Evolutionary conservation across 768 basidiomycete genomes (phyloP).

Genomic region (Xanthoconium purpureum): DNA sequence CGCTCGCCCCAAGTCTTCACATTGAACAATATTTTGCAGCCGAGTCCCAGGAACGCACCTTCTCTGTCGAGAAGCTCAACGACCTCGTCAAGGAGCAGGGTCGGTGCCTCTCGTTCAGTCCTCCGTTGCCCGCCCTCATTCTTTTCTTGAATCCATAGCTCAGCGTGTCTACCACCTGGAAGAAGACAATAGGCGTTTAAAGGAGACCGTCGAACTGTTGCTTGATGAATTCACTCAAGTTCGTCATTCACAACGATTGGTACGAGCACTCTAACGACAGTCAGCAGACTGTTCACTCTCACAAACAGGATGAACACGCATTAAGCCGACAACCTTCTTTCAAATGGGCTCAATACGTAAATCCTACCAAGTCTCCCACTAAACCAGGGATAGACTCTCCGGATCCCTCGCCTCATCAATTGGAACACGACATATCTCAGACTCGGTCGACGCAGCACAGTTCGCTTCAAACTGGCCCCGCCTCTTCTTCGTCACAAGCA

Average conservation of each 20-base stretch:
- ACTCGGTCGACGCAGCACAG: slow-evolving; percentile 29
- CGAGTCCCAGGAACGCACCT: slow-evolving; percentile 52
- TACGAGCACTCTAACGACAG: slow-evolving; percentile 8
- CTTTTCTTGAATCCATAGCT: slow-evolving; percentile 41
- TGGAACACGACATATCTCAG: slow-evolving; percentile 62
- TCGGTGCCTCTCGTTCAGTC: slow-evolving; percentile 29
- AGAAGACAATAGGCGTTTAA: slow-evolving; percentile 72
- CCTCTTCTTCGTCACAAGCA: slow-evolving; percentile 33
- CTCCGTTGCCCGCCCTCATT: not conserved
- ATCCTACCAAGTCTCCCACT: slow-evolving; percentile 77
- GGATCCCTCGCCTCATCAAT: slow-evolving; percentile 72
- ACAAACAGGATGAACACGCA: slow-evolving; percentile 37
- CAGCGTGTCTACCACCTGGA: slow-evolving; percentile 68
- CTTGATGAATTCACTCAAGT: slow-evolving; percentile 60
- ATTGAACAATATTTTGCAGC: slow-evolving; percentile 37
- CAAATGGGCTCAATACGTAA: slow-evolving; percentile 83
- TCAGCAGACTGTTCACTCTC: slow-evolving; percentile 4
- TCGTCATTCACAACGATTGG: slow-evolving; percentile 33
- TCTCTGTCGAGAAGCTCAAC: slow-evolving; percentile 66
- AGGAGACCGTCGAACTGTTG: slow-evolving; percentile 56
- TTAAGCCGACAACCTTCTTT: slow-evolving; percentile 76
- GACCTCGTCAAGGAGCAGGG: slow-evolving; percentile 74
- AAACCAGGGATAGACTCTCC: slow-evolving; percentile 74
- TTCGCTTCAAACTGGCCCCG: slow-evolving; percentile 8
- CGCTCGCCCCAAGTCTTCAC: not conserved